Evolutionary conservation across 1,284 basidiomycete species (phyloP).

Genomic region (Fomes fomentarius): DNA sequence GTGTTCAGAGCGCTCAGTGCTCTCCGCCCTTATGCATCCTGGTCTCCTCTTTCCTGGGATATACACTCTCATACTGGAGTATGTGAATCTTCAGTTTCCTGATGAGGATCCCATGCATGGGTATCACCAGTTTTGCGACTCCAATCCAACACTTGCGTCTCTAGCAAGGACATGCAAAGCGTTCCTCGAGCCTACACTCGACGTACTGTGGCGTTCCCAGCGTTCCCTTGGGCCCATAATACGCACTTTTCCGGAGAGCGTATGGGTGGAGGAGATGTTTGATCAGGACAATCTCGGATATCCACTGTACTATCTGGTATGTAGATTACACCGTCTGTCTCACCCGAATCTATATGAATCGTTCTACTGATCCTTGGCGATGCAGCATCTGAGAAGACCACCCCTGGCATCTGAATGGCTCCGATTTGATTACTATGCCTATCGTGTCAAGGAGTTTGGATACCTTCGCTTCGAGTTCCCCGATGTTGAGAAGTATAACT

Average conservation of each 20-base stretch:
- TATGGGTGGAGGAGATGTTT: constrained; percentile 36
- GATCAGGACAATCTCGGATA: neutral
- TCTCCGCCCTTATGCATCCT: neutral
- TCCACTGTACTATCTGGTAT: neutral
- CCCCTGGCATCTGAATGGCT: neutral
- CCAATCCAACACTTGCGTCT: neutral
- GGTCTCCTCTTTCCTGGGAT: neutral
- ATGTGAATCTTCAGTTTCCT: neutral
- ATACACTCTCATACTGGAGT: constrained; percentile 2
- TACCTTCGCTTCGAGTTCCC: neutral
- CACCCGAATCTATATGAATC: no score
- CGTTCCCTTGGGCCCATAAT: neutral
- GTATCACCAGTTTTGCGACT: neutral
- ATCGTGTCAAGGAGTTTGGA: neutral
- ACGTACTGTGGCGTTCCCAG: neutral
- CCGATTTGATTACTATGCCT: neutral
- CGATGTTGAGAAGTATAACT: neutral
- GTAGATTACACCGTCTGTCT: no score
- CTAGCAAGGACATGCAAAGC: neutral
- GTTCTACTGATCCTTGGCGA: no score
- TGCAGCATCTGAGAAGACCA: neutral
- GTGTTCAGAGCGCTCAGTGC: no score
- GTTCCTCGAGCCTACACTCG: constrained; percentile 1
- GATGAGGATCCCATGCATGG: neutral
- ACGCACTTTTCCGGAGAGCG: neutral